These are phyloP conservation scores for Mallotus repandus DNA, from an alignment of 441 rosid species.

Conservation along the genomic window DNA sequence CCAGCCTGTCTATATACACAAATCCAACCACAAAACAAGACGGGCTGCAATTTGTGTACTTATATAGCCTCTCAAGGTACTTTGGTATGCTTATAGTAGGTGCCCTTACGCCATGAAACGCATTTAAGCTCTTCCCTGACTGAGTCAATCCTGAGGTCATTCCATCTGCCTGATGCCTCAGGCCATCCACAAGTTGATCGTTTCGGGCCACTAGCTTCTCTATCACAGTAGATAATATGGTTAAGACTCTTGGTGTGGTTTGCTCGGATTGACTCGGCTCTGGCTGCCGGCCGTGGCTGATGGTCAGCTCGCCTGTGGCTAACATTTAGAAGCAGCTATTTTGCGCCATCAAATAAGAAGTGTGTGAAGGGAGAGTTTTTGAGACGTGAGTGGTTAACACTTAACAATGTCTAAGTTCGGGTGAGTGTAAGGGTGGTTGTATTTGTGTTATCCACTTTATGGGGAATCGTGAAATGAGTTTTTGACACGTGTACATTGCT, in stretches of 20 bases:
- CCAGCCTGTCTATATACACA: slow-evolving; percentile 70
- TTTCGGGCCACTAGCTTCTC: slow-evolving; percentile 73
- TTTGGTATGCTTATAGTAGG: slow-evolving; percentile 70
- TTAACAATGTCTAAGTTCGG: not conserved
- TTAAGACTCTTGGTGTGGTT: slow-evolving; percentile 61
- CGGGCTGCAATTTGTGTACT: slow-evolving; percentile 80
- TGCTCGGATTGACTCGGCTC: slow-evolving; percentile 37
- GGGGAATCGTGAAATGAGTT: slow-evolving; percentile 8
- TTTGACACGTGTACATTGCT: slow-evolving; percentile 30
- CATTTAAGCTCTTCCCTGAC: slow-evolving; percentile 54
- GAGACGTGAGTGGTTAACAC: slow-evolving; percentile 24
- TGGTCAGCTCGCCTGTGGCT: slow-evolving; percentile 26
- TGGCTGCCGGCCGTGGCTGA: slow-evolving; percentile 24
- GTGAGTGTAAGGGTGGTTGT: not conserved
- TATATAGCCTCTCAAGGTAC: slow-evolving; percentile 82
- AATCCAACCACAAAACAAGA: slow-evolving; percentile 84
- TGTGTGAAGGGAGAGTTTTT: not conserved
- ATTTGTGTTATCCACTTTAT: slow-evolving; percentile 21
- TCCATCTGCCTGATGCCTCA: slow-evolving; percentile 23
- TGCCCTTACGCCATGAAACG: slow-evolving; percentile 73
- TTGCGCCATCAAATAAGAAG: not conserved
- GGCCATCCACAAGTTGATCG: slow-evolving; percentile 47
- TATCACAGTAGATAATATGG: slow-evolving; percentile 53
- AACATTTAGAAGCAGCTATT: slow-evolving; percentile 39
- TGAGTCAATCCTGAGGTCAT: slow-evolving; percentile 1